phyloP scores from a whole-genome alignment of 2,329 filamentous ascomycete genomes.

The Alternaria arborescens region DNA sequence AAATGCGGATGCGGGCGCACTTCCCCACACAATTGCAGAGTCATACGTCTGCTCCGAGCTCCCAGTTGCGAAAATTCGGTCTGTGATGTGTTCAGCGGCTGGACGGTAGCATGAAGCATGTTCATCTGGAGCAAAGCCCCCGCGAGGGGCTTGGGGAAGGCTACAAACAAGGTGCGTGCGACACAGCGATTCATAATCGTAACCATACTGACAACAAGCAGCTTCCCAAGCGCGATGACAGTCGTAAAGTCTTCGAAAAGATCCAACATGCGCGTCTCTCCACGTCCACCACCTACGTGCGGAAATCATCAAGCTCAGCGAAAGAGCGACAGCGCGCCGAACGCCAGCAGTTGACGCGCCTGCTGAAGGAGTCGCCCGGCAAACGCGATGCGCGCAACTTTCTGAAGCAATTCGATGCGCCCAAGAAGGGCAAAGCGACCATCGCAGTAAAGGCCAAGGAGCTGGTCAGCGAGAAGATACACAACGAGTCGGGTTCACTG shows the following conservation, averaged over 20 bases:
- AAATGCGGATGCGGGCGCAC: slow-evolving; percentile 11
- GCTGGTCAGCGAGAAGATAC: slow-evolving; percentile 30
- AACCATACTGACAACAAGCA: slow-evolving; percentile 20
- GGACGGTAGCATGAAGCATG: slow-evolving; percentile 50
- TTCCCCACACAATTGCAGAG: slow-evolving; percentile 14
- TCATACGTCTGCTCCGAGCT: slow-evolving; percentile 15
- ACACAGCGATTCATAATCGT: slow-evolving; percentile 18
- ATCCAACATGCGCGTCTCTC: slow-evolving; percentile 12
- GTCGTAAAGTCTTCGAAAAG: slow-evolving; percentile 10
- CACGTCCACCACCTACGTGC: slow-evolving; percentile 28
- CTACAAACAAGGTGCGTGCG: slow-evolving; percentile 31
- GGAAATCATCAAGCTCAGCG: slow-evolving; percentile 37
- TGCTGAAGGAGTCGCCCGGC: slow-evolving; percentile 87
- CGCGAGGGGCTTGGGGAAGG: slow-evolving; percentile 43
- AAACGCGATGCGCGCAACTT: slow-evolving; percentile 94
- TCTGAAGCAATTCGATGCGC: slow-evolving; percentile 78
- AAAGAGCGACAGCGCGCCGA: slow-evolving; percentile 50
- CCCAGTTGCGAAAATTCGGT: background rate
- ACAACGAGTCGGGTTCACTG: slow-evolving; percentile 47
- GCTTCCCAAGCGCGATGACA: slow-evolving; percentile 37
- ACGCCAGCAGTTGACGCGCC: slow-evolving; percentile 47
- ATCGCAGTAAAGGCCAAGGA: slow-evolving; percentile 20
- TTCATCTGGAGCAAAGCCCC: slow-evolving; percentile 47
- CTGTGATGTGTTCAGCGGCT: slow-evolving; percentile 17
- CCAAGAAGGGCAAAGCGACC: slow-evolving; percentile 29